Conservation (phyloP, 768 basidiomycete genomes). For the Auriscalpium vulgare region DNA sequence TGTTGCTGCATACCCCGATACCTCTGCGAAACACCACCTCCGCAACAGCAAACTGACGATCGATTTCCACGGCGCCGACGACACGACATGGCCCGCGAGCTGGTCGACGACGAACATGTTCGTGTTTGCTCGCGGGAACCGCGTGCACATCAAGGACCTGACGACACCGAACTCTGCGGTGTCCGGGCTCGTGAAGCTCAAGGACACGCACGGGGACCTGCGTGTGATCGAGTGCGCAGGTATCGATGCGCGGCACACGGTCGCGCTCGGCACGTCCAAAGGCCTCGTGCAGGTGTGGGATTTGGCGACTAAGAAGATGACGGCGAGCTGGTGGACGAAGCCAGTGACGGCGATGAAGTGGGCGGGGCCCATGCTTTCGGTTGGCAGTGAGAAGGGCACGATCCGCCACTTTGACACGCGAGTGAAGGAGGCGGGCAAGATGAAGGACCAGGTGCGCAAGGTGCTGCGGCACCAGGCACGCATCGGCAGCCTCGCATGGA, state of each 20-base stretch:
- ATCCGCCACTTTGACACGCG: slow-evolving; percentile 72
- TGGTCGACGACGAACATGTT: slow-evolving; percentile 38
- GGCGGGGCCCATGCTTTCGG: slow-evolving; percentile 56
- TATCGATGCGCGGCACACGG: slow-evolving; percentile 26
- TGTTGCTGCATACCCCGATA: slow-evolving; percentile 2
- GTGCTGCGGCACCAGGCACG: slow-evolving; percentile 60
- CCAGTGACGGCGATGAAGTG: slow-evolving; percentile 60
- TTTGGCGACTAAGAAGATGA: slow-evolving; percentile 44
- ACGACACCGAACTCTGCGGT: slow-evolving; percentile 27
- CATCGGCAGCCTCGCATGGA: slow-evolving; percentile 63
- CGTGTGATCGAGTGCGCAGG: slow-evolving; percentile 33
- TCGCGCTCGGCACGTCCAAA: slow-evolving; percentile 55
- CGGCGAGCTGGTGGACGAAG: slow-evolving; percentile 47
- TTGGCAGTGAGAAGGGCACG: slow-evolving; percentile 59
- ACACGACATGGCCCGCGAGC: slow-evolving; percentile 22
- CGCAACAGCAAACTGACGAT: slow-evolving; percentile 7
- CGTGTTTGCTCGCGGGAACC: slow-evolving; percentile 46
- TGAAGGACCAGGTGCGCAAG: slow-evolving; percentile 55
- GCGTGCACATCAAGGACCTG: slow-evolving; percentile 46
- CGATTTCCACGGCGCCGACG: slow-evolving; percentile 10
- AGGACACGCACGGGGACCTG: slow-evolving; percentile 38
- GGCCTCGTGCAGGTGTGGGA: slow-evolving; percentile 75
- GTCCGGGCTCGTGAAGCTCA: slow-evolving; percentile 42
- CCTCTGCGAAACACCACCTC: slow-evolving; percentile 7
- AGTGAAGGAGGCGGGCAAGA: slow-evolving; percentile 34